Evolutionary conservation across 2,329 filamentous ascomycete genomes (phyloP).

Genomic region (Rhinocladiella mackenziei): DNA sequence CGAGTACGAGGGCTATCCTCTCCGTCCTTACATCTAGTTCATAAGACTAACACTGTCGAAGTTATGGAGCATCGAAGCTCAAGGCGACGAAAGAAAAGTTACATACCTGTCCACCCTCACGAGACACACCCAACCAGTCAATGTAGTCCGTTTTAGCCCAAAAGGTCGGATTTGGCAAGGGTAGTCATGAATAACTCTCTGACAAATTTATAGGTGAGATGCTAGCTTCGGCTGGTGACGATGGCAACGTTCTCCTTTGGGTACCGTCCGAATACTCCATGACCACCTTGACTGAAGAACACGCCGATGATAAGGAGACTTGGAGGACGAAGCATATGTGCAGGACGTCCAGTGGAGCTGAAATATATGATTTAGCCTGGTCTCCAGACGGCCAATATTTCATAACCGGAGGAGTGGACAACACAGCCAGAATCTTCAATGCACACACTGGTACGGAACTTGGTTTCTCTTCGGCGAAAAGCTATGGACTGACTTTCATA

Average conservation of each 20-base stretch:
- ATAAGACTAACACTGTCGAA: slow-evolving; percentile 44
- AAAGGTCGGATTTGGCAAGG: slow-evolving; percentile 59
- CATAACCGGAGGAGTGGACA: slow-evolving; percentile 99
- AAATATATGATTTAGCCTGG: slow-evolving; percentile 98
- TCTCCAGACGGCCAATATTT: slow-evolving; percentile 95
- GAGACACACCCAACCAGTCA: slow-evolving; percentile 95
- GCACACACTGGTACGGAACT: slow-evolving; percentile 69
- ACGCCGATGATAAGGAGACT: slow-evolving; percentile 87
- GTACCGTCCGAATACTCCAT: slow-evolving; percentile 74
- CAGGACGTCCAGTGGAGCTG: slow-evolving; percentile 76
- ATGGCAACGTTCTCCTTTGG: slow-evolving; percentile 96
- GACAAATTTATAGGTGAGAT: slow-evolving; percentile 65
- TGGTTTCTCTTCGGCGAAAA: not conserved
- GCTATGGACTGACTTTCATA: slow-evolving; percentile 10
- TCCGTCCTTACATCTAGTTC: slow-evolving; percentile 20
- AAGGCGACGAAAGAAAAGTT: slow-evolving; percentile 81
- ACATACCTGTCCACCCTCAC: slow-evolving; percentile 86
- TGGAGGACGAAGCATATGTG: slow-evolving; percentile 99
- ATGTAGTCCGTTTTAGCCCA: slow-evolving; percentile 93
- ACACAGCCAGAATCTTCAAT: slow-evolving; percentile 95
- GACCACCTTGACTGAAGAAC: slow-evolving; percentile 72
- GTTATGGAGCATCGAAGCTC: slow-evolving; percentile 86
- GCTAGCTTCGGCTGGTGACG: slow-evolving; percentile 90
- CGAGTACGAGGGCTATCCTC: slow-evolving; percentile 56
- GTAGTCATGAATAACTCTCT: slow-evolving; percentile 21